Evolutionary conservation across 2,329 filamentous ascomycete genomes (phyloP).

Genomic region (Diaporthe citrichinensis): DNA sequence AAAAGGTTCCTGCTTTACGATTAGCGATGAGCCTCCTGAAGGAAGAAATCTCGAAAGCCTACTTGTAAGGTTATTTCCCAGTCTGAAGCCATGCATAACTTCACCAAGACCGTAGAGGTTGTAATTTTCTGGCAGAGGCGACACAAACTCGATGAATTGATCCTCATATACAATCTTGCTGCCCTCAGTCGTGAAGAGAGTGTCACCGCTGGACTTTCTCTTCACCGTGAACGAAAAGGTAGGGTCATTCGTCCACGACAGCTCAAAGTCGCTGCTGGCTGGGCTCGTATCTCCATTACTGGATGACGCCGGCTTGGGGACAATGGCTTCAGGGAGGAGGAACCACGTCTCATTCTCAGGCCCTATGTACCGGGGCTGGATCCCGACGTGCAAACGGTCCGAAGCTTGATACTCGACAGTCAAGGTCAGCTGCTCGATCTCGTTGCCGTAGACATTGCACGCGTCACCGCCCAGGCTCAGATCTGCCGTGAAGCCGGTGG

Average conservation of each 20-base stretch:
- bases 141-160: constrained; percentile 82
- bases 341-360: constrained; percentile 76
- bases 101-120: constrained; percentile 84
- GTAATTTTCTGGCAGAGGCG: constrained; percentile 76
- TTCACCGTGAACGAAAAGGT: constrained; percentile 79
- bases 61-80: constrained; percentile 81
- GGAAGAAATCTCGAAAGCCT: constrained; percentile 41
- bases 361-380: constrained; percentile 75
- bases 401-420: constrained; percentile 50
- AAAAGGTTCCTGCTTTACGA: constrained; percentile 58
- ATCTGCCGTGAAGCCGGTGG: constrained; percentile 74
- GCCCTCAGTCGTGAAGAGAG: constrained; percentile 76
- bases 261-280: constrained; percentile 67
- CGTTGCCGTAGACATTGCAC: constrained; percentile 83
- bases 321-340: constrained; percentile 73
- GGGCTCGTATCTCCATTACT: constrained; percentile 52
- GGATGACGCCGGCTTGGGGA: constrained; percentile 67
- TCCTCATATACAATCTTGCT: constrained; percentile 79
- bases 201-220: constrained; percentile 72
- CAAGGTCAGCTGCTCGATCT: constrained; percentile 66
- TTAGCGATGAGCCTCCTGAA: constrained; percentile 5
- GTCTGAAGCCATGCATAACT: constrained; percentile 77
- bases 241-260: constrained; percentile 66
- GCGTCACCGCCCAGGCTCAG: constrained; percentile 75
- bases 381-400: constrained; percentile 78